Evolutionary conservation across 495 filamentous ascomycete genomes (phyloP).

Genomic region (Tuber calosporum): DNA sequence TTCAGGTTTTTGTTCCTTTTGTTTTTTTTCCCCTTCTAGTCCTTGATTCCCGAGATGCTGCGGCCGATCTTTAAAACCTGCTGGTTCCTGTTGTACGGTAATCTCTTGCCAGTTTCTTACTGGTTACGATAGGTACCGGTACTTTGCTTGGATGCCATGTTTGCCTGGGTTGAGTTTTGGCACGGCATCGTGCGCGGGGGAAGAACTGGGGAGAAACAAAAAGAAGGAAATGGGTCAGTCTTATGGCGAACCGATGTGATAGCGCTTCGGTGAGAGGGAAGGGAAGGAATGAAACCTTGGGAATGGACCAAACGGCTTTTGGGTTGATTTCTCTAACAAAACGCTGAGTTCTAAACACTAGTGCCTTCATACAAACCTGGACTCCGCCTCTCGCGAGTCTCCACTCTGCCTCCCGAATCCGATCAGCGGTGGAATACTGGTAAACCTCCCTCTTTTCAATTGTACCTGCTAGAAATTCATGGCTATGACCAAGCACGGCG

Average conservation of each 20-base stretch:
- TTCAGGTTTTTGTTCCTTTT: not conserved
- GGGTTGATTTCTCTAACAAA: not conserved
- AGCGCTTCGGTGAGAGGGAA: not conserved
- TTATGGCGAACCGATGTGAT: not conserved
- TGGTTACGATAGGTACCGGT: not conserved
- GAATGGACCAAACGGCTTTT: not conserved
- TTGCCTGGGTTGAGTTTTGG: not conserved
- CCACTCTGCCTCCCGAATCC: not conserved
- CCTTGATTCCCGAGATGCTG: not conserved
- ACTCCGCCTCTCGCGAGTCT: not conserved
- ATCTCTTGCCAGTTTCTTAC: not conserved
- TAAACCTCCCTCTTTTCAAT: not conserved
- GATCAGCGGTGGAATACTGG: not conserved
- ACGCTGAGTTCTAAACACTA: not conserved
- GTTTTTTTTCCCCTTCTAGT: not conserved
- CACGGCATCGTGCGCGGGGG: not conserved
- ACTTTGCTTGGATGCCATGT: not conserved
- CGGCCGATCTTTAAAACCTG: not conserved
- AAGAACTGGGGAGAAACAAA: not conserved
- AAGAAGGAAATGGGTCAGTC: not conserved
- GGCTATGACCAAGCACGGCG: not conserved
- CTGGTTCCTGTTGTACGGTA: not conserved
- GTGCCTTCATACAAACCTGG: not conserved
- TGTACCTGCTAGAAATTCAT: not conserved
- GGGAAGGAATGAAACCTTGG: not conserved